A percentile compares a stretch with the other conserved stretches of the same genome.
Evolutionary conservation across 2,329 filamentous ascomycete species (phyloP).

Genomic region (Fonsecaea pugnacius): DNA sequence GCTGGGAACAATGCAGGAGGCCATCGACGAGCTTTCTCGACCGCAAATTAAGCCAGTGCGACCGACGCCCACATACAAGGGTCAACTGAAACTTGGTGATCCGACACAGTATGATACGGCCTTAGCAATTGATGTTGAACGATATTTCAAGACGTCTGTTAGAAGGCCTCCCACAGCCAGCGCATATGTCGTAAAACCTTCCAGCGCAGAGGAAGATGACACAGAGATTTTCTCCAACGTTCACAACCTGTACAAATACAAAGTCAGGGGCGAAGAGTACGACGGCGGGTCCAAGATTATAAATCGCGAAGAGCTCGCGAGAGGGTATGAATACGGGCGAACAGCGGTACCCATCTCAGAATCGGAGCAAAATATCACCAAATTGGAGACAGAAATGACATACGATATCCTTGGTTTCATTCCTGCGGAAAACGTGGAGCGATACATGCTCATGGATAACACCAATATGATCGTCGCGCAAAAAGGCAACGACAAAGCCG

Average conservation of each 20-base stretch:
- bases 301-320: constrained; percentile 80
- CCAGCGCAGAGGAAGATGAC: constrained; percentile 14
- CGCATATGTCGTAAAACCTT: constrained; percentile 66
- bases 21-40: constrained; percentile 75
- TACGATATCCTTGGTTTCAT: constrained; percentile 90
- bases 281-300: constrained; percentile 82
- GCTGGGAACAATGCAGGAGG: constrained; percentile 84
- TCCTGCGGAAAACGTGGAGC: constrained; percentile 71
- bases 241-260: constrained; percentile 78
- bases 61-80: constrained; percentile 78
- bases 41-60: constrained; percentile 77
- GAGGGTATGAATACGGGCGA: constrained; percentile 90
- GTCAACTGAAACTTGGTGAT: constrained; percentile 78
- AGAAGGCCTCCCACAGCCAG: constrained; percentile 76
- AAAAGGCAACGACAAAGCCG: constrained; percentile 78
- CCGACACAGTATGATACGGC: constrained; percentile 73
- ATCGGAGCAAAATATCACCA: constrained; percentile 85
- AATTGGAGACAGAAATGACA: constrained; percentile 73
- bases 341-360: constrained; percentile 89
- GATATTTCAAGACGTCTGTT: constrained; percentile 84
- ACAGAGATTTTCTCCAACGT: constrained; percentile 53
- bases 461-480: constrained; percentile 76
- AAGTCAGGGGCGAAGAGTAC: constrained; percentile 73
- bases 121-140: constrained; percentile 81
- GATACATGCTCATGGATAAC: constrained; percentile 83